These are phyloP conservation scores for Umbilicaria muhlenbergii DNA, from an alignment of 495 filamentous ascomycete species.

Conservation along the genomic window DNA sequence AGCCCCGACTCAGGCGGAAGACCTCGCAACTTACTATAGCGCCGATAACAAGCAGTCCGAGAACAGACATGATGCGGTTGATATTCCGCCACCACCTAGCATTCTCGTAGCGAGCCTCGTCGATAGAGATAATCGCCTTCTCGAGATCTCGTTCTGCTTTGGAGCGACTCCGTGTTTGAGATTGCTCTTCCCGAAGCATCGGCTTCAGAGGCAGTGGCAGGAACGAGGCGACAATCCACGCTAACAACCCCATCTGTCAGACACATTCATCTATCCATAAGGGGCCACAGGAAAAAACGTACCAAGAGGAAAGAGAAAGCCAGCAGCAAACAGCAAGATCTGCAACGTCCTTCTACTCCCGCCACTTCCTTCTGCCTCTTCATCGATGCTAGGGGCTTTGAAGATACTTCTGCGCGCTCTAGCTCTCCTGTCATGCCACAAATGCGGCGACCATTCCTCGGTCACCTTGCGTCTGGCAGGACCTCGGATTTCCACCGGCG, in stretches of 20 bases:
- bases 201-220: constrained; percentile 57
- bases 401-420: constrained; percentile 38
- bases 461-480: constrained; percentile 4
- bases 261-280: background rate
- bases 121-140: constrained; percentile 27
- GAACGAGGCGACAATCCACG: constrained; percentile 77
- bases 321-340: constrained; percentile 71
- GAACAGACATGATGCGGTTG: constrained; percentile 70
- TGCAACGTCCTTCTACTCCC: constrained; percentile 62
- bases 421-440: constrained; percentile 45
- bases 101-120: constrained; percentile 57
- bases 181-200: constrained; percentile 20
- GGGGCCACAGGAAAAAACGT: constrained; percentile 14
- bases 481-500: constrained; percentile 4
- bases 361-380: constrained; percentile 37
- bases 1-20: constrained; percentile 9
- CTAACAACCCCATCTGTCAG: constrained; percentile 17
- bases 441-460: constrained; percentile 54
- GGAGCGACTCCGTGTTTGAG: constrained; percentile 9
- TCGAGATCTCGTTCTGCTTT: constrained; percentile 30
- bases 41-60: constrained; percentile 64
- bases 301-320: constrained; percentile 78
- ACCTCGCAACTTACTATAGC: constrained; percentile 42
- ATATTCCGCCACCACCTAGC: constrained; percentile 86
- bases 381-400: constrained; percentile 56